These are phyloP conservation scores for Otatea glauca DNA, from an alignment of 176 grass and related monocot species.

Conservation along the genomic window DNA sequence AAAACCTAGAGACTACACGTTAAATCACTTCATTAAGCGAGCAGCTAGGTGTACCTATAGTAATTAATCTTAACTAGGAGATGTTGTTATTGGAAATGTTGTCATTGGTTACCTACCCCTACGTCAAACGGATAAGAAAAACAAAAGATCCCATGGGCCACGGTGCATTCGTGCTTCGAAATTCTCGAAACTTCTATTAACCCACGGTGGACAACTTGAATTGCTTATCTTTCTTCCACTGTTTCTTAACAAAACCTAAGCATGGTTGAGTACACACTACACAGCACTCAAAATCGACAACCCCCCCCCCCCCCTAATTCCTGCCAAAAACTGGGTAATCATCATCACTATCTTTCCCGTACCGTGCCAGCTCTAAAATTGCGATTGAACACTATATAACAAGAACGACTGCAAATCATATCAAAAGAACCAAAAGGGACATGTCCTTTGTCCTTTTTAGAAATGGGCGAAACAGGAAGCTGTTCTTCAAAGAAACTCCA, in stretches of 20 bases:
- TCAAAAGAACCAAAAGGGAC: background rate
- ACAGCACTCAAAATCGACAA: no score
- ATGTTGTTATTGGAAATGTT: no score
- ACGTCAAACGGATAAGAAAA: background rate
- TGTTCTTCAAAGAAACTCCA: background rate
- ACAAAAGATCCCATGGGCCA: background rate
- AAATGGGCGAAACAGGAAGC: background rate
- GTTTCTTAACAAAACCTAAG: no score
- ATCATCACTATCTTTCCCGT: background rate
- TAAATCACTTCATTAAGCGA: background rate
- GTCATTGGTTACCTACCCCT: no score
- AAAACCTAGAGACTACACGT: background rate
- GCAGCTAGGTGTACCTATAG: background rate
- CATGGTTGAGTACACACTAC: no score
- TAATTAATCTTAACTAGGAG: background rate
- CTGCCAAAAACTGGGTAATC: background rate
- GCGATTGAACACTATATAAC: background rate
- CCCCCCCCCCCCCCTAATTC: no score
- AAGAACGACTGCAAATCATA: background rate
- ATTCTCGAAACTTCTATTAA: background rate
- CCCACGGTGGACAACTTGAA: background rate
- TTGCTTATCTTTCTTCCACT: no score
- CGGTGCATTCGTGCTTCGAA: background rate
- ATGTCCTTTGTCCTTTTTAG: background rate
- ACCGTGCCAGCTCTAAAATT: background rate